phyloP scores from a whole-genome alignment of 768 basidiomycete genomes.

The Lactifluus echinatus region DNA sequence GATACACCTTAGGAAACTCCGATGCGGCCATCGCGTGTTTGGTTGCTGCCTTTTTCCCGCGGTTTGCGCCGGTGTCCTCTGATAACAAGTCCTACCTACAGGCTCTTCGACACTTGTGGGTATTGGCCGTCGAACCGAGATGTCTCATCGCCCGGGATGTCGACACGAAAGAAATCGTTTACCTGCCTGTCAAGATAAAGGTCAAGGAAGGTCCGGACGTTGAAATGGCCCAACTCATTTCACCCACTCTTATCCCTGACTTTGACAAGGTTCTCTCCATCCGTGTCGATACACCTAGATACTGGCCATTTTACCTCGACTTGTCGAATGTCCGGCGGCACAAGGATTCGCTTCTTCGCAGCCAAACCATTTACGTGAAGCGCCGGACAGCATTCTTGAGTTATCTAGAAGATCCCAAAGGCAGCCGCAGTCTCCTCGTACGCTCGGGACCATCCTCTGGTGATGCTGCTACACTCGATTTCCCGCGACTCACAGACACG shows the following conservation, averaged over 20 bases:
- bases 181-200: constrained; percentile 85
- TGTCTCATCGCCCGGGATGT: constrained; percentile 90
- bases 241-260: constrained; percentile 89
- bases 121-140: constrained; percentile 87
- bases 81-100: constrained; percentile 91
- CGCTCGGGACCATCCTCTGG: constrained; percentile 79
- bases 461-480: constrained; percentile 78
- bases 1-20: constrained; percentile 86
- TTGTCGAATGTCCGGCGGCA: constrained; percentile 59
- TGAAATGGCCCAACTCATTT: constrained; percentile 73
- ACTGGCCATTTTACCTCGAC: constrained; percentile 89
- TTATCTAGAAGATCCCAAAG: constrained; percentile 90
- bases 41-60: constrained; percentile 86
- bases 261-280: constrained; percentile 75
- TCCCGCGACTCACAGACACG: constrained; percentile 63
- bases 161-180: constrained; percentile 83
- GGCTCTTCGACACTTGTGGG: constrained; percentile 93
- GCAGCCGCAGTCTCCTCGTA: constrained; percentile 85
- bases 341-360: constrained; percentile 57
- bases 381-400: constrained; percentile 86
- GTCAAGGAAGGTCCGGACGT: constrained; percentile 55
- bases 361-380: constrained; percentile 86
- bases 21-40: constrained; percentile 87
- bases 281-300: constrained; percentile 86
- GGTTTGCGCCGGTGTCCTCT: constrained; percentile 65